Evolutionary conservation across 345 rosid genomes (phyloP).

Genomic region (Microthlaspi erraticum): DNA sequence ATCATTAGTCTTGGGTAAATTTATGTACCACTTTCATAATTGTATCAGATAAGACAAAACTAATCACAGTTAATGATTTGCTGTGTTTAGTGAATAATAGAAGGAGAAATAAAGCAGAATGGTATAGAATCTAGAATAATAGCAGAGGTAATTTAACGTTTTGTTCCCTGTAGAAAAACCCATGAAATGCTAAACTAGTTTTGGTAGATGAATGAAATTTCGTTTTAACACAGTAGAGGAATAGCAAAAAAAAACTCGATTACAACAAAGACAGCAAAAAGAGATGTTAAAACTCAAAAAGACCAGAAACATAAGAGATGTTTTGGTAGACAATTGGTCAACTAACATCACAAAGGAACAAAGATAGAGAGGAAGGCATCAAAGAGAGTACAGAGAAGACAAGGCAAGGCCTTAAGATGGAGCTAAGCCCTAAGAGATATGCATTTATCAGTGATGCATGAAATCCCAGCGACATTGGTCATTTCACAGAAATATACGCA

Average conservation of each 20-base stretch:
- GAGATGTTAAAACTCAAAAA: too few species aligned
- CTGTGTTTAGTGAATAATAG: background rate
- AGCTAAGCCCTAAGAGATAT: too few species aligned
- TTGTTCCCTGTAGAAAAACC: background rate
- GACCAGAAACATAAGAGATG: too few species aligned
- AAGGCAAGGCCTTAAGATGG: too few species aligned
- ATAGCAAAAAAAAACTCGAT: background rate
- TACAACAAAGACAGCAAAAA: background rate
- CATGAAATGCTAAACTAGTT: background rate
- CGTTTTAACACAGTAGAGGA: background rate
- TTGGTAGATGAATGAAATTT: constrained; percentile 3
- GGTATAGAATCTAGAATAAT: background rate
- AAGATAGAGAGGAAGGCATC: too few species aligned
- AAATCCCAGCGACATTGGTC: too few species aligned
- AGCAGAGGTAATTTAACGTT: background rate
- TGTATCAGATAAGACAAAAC: background rate
- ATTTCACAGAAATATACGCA: too few species aligned
- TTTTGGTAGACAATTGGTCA: too few species aligned
- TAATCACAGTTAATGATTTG: constrained; percentile 13
- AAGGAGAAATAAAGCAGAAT: background rate
- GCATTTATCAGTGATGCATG: too few species aligned
- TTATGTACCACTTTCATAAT: background rate
- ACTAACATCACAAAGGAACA: too few species aligned
- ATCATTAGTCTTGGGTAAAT: constrained; percentile 20
- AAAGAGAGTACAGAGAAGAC: too few species aligned